A percentile compares a stretch with the other conserved stretches of the same genome.
Evolutionary conservation across 441 rosid species (phyloP).

Genomic region (Gossypium gossypioides): DNA sequence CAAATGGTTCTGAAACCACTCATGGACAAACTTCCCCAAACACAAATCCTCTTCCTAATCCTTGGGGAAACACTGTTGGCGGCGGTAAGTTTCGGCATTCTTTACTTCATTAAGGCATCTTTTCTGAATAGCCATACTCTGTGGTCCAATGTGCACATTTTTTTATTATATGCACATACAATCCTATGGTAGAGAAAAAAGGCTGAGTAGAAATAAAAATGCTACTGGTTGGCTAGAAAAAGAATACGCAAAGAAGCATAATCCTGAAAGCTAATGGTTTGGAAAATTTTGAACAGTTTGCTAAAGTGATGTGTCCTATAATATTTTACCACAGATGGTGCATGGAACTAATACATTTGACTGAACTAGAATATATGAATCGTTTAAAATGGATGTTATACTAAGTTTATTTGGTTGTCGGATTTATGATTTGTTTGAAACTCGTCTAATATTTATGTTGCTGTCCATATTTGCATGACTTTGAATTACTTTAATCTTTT

Average conservation of each 20-base stretch:
- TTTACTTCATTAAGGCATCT: not conserved
- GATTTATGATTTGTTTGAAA: not conserved
- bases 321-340: not conserved
- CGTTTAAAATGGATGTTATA: not conserved
- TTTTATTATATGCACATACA: not conserved
- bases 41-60: slow-evolving; percentile 60
- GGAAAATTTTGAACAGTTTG: not conserved
- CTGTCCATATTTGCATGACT: not conserved
- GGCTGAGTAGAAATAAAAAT: not conserved
- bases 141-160: not conserved
- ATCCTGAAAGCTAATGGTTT: not conserved
- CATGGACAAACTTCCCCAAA: slow-evolving; percentile 39
- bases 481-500: not conserved
- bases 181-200: not conserved
- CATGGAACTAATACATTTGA: not conserved
- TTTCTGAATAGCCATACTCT: not conserved
- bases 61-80: slow-evolving; percentile 45
- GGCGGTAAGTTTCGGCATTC: slow-evolving; percentile 32
- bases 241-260: not conserved
- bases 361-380: not conserved
- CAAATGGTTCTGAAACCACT: slow-evolving; percentile 34
- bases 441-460: not conserved
- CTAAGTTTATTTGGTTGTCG: not conserved
- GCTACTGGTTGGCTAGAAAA: not conserved
- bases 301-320: not conserved